phyloP scores from a whole-genome alignment of 345 rosid genomes.

The Litchi chinensis region DNA sequence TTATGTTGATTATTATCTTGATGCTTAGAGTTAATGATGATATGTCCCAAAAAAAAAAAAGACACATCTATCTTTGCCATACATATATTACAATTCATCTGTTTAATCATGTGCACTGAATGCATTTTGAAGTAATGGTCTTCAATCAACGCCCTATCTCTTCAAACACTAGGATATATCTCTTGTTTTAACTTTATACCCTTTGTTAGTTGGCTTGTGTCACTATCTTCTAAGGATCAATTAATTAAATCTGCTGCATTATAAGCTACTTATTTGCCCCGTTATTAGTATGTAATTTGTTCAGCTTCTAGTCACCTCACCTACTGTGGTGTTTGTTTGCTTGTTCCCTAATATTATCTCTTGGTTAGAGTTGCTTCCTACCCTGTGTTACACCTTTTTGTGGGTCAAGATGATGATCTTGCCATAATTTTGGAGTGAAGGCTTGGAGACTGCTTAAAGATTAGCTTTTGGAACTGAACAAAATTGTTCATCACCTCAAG shows the following conservation, averaged over 20 bases:
- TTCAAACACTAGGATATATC: background rate
- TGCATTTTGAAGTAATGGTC: background rate
- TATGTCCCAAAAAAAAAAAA: background rate
- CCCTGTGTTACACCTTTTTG: background rate
- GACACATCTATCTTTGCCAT: background rate
- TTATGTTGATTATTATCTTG: background rate
- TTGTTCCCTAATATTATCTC: conserved; percentile 1
- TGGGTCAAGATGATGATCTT: background rate
- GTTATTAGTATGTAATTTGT: background rate
- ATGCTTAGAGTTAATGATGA: background rate
- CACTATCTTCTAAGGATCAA: background rate
- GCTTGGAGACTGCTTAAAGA: background rate
- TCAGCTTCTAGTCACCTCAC: background rate
- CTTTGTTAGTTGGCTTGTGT: background rate
- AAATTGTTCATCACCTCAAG: background rate
- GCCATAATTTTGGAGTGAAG: background rate
- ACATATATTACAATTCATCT: background rate
- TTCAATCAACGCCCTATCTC: background rate
- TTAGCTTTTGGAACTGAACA: background rate
- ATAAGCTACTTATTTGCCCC: background rate
- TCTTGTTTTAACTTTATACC: background rate
- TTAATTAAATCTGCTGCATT: background rate
- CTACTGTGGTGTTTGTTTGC: background rate
- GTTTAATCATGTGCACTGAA: background rate
- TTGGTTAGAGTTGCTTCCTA: conserved; percentile 6